A percentile compares a stretch with the other conserved stretches of the same genome.
phyloP scores from a whole-genome alignment of 139 green algal genomes.

The Dunaliella primolecta region DNA sequence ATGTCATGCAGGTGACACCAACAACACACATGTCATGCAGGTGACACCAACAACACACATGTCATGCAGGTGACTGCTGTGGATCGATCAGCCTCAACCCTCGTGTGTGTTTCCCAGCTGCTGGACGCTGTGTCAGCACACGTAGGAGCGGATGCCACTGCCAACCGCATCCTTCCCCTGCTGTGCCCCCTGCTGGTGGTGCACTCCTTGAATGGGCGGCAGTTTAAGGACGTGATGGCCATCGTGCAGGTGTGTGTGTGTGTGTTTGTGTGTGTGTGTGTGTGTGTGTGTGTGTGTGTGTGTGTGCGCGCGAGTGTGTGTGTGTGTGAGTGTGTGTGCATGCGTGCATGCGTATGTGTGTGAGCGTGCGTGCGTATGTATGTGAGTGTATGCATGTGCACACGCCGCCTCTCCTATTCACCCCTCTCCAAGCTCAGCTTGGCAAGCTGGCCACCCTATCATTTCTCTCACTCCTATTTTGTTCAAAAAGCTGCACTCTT shows the following conservation, averaged over 20 bases:
- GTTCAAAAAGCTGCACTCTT: too few relatives aligned
- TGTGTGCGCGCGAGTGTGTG: neutral
- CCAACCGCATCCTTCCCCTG: slow-evolving; percentile 55
- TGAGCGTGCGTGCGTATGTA: neutral
- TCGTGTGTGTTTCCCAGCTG: slow-evolving; percentile 65
- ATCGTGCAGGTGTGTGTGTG: slow-evolving; percentile 3
- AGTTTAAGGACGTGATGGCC: slow-evolving; percentile 34
- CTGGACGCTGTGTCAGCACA: slow-evolving; percentile 51
- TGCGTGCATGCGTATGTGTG: neutral
- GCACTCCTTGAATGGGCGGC: slow-evolving; percentile 36
- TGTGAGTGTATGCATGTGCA: neutral
- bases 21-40: too few relatives aligned
- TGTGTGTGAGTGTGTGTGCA: neutral
- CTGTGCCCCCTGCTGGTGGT: slow-evolving; percentile 59
- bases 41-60: too few relatives aligned
- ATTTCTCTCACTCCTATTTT: too few relatives aligned
- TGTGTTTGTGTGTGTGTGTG: neutral
- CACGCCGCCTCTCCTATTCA: neutral
- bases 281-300: neutral
- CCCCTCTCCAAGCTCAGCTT: too few relatives aligned
- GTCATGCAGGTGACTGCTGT: slow-evolving; percentile 62
- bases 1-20: too few relatives aligned
- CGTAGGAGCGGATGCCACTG: slow-evolving; percentile 50
- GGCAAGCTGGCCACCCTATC: too few relatives aligned
- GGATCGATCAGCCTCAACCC: slow-evolving; percentile 64